These are phyloP conservation scores for Penicillium sp. DNA, from an alignment of 2,329 filamentous ascomycete species.

Conservation along the genomic window DNA sequence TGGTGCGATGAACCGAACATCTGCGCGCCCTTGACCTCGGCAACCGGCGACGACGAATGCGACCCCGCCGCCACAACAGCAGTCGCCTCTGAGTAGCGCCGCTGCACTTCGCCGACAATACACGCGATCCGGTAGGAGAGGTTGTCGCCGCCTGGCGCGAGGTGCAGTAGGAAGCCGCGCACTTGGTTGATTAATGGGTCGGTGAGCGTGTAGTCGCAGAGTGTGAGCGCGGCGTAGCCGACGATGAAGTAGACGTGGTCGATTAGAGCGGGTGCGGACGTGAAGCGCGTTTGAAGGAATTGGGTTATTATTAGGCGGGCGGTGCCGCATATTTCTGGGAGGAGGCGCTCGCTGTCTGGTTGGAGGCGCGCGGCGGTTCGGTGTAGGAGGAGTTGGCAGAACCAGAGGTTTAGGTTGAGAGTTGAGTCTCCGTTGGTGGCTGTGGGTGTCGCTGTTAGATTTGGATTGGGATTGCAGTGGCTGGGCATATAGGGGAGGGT, in stretches of 20 bases:
- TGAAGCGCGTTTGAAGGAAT: constrained; percentile 25
- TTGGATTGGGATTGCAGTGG: background rate
- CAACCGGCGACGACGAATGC: constrained; percentile 16
- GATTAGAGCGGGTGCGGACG: constrained; percentile 25
- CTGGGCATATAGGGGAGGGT: background rate
- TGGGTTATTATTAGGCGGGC: constrained; percentile 26
- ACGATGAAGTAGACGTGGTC: constrained; percentile 30
- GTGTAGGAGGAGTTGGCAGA: constrained; percentile 31
- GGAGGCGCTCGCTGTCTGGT: constrained; percentile 21
- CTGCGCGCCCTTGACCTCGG: constrained; percentile 10
- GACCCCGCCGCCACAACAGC: constrained; percentile 3
- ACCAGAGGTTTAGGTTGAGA: constrained; percentile 29
- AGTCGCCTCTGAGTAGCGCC: constrained; percentile 21
- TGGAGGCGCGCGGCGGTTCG: constrained; percentile 24
- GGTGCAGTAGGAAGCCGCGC: constrained; percentile 27
- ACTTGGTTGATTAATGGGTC: constrained; percentile 29
- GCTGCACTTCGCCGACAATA: constrained; percentile 26
- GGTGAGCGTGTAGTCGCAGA: constrained; percentile 28
- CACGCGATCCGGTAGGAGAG: constrained; percentile 28
- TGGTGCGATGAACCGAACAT: constrained; percentile 7
- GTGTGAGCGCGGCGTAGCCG: constrained; percentile 29
- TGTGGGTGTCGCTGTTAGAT: constrained; percentile 4
- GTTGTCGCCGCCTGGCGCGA: constrained; percentile 28
- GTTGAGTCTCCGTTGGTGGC: constrained; percentile 25
- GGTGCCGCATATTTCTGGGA: constrained; percentile 24